These are phyloP conservation scores for Heritiera fomes DNA, from an alignment of 345 rosid genomes.

Conservation along the genomic window DNA sequence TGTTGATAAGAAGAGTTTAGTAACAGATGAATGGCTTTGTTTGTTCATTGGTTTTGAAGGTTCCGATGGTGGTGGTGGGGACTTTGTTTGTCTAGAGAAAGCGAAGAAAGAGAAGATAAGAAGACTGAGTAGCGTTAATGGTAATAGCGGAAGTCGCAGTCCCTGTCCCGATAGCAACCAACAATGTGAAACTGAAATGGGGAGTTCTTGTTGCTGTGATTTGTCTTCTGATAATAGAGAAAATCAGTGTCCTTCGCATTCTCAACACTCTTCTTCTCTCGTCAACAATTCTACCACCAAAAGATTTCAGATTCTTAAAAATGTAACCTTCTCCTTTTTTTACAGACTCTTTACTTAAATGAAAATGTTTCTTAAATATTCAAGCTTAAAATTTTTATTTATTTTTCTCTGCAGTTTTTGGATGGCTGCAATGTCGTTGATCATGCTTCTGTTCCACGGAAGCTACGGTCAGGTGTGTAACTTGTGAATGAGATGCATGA, in stretches of 20 bases:
- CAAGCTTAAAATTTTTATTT: neutral
- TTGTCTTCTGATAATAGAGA: constrained; percentile 31
- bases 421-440: constrained; percentile 56
- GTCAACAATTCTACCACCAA: constrained; percentile 34
- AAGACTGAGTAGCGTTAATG: constrained; percentile 52
- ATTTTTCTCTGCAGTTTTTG: constrained; percentile 35
- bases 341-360: neutral
- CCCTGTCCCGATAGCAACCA: constrained; percentile 22
- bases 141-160: constrained; percentile 24
- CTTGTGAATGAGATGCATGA: constrained; percentile 26
- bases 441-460: constrained; percentile 86
- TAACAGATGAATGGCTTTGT: constrained; percentile 5
- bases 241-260: constrained; percentile 28
- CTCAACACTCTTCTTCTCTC: constrained; percentile 16
- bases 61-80: constrained; percentile 23
- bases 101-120: constrained; percentile 54
- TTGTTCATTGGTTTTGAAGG: constrained; percentile 20
- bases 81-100: constrained; percentile 47
- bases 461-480: constrained; percentile 88
- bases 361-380: neutral
- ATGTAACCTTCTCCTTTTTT: constrained; percentile 33
- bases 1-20: constrained; percentile 22
- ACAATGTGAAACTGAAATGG: constrained; percentile 41
- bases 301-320: constrained; percentile 55
- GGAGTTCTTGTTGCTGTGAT: constrained; percentile 22